A percentile compares a stretch with the other conserved stretches of the same genome.
Conservation (phyloP, 345 rosid species). For the Mangifera indica region DNA sequence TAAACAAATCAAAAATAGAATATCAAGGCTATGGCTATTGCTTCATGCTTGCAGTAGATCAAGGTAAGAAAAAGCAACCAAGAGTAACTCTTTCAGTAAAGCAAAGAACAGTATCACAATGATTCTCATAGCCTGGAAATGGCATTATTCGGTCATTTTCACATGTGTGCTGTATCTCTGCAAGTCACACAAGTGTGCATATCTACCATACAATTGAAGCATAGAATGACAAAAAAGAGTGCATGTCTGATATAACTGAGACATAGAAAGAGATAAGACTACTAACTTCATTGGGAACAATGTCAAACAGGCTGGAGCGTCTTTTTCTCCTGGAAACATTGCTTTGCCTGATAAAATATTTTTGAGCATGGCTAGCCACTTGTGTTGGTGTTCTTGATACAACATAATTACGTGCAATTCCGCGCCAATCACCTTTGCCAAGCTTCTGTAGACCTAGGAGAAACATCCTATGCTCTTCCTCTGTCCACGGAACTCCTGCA, state of each 20-base stretch:
- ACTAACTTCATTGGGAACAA: slow-evolving; percentile 82
- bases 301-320: slow-evolving; percentile 97
- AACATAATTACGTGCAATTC: slow-evolving; percentile 89
- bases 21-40: background rate
- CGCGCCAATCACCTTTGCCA: slow-evolving; percentile 99
- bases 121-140: background rate
- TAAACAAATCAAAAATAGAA: too few relatives aligned
- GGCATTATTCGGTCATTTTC: background rate
- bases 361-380: slow-evolving; percentile 99
- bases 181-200: background rate
- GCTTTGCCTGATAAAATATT: slow-evolving; percentile 86
- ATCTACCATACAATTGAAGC: background rate
- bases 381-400: slow-evolving; percentile 93
- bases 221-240: background rate
- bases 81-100: slow-evolving; percentile 9
- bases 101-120: background rate
- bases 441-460: slow-evolving; percentile 89
- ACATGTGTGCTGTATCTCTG: background rate
- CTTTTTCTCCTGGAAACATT: slow-evolving; percentile 83
- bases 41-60: background rate
- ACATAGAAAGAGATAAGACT: slow-evolving; percentile 11
- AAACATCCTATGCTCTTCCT: slow-evolving; percentile 96
- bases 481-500: slow-evolving; percentile 97
- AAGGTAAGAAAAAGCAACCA: slow-evolving; percentile 21
- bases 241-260: slow-evolving; percentile 2